phyloP scores from a whole-genome alignment of 495 filamentous ascomycete species.

The Neurospora tetrasperma region DNA sequence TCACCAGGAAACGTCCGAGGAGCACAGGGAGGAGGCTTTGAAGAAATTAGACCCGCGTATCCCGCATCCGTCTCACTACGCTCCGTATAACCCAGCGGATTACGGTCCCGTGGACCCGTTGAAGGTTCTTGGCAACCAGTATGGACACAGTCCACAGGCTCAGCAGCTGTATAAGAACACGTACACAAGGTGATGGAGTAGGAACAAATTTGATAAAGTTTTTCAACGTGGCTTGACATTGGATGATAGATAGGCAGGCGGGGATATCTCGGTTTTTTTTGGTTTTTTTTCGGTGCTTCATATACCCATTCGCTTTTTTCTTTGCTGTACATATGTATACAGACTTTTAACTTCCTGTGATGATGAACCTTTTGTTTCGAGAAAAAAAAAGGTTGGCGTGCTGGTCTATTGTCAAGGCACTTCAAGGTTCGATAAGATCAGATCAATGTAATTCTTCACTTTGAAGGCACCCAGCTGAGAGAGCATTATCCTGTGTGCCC shows the following conservation, averaged over 20 bases:
- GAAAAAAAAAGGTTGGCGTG: neutral
- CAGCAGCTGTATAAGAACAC: neutral
- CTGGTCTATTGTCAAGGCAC: neutral
- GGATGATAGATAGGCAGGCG: neutral
- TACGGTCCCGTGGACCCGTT: conserved; percentile 23
- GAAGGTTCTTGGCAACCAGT: neutral
- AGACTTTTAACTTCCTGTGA: neutral
- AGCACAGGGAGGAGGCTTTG: conserved; percentile 23
- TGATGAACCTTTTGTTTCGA: neutral
- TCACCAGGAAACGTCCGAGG: conserved; percentile 31
- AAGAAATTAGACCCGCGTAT: conserved; percentile 13
- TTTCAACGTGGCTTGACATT: neutral
- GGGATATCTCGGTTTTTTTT: neutral
- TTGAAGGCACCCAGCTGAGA: neutral
- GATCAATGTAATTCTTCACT: neutral
- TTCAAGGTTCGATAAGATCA: neutral
- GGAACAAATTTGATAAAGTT: neutral
- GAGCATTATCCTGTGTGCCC: neutral
- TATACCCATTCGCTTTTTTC: neutral
- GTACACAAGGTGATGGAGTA: neutral
- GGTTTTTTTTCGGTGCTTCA: neutral
- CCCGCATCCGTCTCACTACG: conserved; percentile 16
- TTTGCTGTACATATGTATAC: neutral
- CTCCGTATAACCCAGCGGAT: conserved; percentile 35
- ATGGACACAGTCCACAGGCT: neutral